Conservation (phyloP, 2,329 filamentous ascomycete genomes). For the Epichloe elymi region DNA sequence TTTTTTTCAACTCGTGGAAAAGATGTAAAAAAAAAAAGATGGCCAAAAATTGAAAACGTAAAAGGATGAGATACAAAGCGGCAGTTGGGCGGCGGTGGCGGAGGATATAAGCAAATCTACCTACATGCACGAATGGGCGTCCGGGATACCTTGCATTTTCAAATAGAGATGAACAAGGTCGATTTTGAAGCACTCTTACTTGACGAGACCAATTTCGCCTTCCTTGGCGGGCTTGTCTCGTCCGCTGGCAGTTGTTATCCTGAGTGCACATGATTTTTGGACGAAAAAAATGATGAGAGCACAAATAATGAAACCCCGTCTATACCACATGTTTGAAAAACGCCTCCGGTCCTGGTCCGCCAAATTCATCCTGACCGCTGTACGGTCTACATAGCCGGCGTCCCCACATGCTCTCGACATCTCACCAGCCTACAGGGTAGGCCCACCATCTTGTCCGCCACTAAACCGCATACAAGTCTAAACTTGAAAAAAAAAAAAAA, state of each 20-base stretch:
- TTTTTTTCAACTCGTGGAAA: background rate
- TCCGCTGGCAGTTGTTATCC: too few relatives aligned
- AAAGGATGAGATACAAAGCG: slow-evolving; percentile 9
- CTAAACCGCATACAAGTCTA: too few relatives aligned
- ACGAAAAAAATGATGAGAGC: too few relatives aligned
- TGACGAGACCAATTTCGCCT: too few relatives aligned
- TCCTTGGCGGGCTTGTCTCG: too few relatives aligned
- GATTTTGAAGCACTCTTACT: slow-evolving; percentile 20
- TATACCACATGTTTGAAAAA: slow-evolving; percentile 13
- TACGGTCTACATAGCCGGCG: too few relatives aligned
- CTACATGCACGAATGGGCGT: slow-evolving; percentile 36
- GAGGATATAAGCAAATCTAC: slow-evolving; percentile 20
- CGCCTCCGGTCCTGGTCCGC: slow-evolving; percentile 11
- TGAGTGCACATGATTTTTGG: too few relatives aligned
- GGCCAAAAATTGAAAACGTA: slow-evolving; percentile 9
- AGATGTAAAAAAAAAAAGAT: background rate
- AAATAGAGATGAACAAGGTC: slow-evolving; percentile 25
- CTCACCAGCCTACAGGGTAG: slow-evolving; percentile 11
- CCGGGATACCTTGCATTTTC: slow-evolving; percentile 42
- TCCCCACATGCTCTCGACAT: too few relatives aligned
- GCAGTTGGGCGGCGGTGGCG: slow-evolving; percentile 8
- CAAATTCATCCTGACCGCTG: background rate
- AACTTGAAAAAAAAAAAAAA: too few relatives aligned
- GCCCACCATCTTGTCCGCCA: slow-evolving; percentile 15
- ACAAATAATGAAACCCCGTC: too few relatives aligned